Percentiles rank a stretch among this genome's conserved stretches.
Evolutionary conservation across 257 asterid genomes (phyloP).

Genomic region (Solanum tarapatanum): DNA sequence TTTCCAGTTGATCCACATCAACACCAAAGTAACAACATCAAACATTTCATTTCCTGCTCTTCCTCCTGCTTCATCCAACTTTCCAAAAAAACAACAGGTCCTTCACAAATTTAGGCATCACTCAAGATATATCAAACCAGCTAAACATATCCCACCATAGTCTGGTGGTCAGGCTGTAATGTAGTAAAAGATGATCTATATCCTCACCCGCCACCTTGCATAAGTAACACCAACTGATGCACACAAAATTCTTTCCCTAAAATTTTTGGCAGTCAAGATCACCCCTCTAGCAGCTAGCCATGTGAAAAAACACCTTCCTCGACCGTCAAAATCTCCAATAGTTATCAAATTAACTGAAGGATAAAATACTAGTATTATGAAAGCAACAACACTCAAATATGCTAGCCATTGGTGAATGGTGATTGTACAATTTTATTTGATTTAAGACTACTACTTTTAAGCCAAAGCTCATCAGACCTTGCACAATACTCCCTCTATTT

Average conservation of each 20-base stretch:
- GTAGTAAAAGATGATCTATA: not conserved
- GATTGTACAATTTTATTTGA: not conserved
- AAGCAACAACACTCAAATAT: not conserved
- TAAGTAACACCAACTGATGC: not conserved
- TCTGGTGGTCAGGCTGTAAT: not conserved
- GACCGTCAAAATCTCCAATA: not conserved
- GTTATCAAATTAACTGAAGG: not conserved
- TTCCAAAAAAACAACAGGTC: not conserved
- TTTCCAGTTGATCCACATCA: not conserved
- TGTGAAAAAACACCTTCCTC: not conserved
- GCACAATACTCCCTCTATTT: not conserved
- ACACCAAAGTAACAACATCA: not conserved
- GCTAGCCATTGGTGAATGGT: not conserved
- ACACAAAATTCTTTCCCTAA: not conserved
- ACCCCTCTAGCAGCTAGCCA: not conserved
- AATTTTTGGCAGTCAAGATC: not conserved
- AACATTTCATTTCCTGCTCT: not conserved
- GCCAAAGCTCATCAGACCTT: not conserved
- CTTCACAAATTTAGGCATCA: not conserved
- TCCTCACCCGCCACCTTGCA: not conserved
- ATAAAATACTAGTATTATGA: not conserved
- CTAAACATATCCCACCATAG: not conserved
- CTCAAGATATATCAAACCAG: not conserved
- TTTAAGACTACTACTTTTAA: not conserved
- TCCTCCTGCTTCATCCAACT: not conserved